Percentiles rank a stretch among this genome's conserved stretches.
Conservation (phyloP, 164 flowering plant species). For the Vitis vinifera region DNA sequence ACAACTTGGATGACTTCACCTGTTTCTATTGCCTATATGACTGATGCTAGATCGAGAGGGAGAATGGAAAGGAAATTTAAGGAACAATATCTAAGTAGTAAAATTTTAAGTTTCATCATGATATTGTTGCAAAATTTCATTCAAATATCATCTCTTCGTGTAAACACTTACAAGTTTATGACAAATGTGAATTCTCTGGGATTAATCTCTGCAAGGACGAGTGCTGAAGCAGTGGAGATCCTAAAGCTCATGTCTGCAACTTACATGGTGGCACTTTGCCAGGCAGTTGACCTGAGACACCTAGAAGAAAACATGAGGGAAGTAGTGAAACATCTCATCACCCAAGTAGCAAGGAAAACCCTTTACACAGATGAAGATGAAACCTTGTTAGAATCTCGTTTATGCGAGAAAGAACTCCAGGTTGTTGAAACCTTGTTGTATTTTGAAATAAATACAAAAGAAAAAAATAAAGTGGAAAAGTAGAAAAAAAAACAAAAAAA, state of each 20-base stretch:
- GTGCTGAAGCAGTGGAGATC: constrained; percentile 49
- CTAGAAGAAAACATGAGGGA: constrained; percentile 52
- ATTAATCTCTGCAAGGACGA: constrained; percentile 48
- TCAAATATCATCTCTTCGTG: too few species aligned
- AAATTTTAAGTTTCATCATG: too few species aligned
- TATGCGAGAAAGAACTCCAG: constrained; percentile 52
- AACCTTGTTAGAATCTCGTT: constrained; percentile 35
- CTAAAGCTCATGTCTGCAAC: constrained; percentile 52
- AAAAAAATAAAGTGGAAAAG: too few species aligned
- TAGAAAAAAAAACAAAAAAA: too few species aligned
- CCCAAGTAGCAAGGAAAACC: constrained; percentile 37
- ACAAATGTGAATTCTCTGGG: constrained; percentile 38
- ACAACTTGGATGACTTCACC: too few species aligned
- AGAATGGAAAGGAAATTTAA: too few species aligned
- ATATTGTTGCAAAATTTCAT: too few species aligned
- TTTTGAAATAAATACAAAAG: too few species aligned
- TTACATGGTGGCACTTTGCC: constrained; percentile 55
- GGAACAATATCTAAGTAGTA: too few species aligned
- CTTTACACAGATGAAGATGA: constrained; percentile 36
- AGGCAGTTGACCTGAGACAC: constrained; percentile 51
- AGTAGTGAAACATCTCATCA: constrained; percentile 31
- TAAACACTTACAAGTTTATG: too few species aligned
- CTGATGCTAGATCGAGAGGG: too few species aligned
- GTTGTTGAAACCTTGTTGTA: constrained; percentile 33
- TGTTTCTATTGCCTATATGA: too few species aligned